phyloP scores from a whole-genome alignment of 2,329 filamentous ascomycete species.

The Phyllosticta ampelicida region DNA sequence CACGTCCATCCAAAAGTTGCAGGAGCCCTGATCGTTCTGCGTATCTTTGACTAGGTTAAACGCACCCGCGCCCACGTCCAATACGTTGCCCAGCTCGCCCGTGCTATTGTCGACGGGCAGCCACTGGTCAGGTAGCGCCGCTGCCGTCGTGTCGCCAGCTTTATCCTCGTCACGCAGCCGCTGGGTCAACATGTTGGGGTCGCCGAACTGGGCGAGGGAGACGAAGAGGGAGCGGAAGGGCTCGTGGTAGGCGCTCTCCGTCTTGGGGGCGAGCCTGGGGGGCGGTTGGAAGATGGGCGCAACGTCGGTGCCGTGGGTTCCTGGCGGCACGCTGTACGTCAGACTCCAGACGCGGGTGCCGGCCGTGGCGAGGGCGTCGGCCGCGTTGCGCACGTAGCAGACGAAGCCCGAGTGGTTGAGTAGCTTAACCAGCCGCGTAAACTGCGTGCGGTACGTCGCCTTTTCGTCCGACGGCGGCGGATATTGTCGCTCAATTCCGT shows the following conservation, averaged over 20 bases:
- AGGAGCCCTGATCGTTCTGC: background rate
- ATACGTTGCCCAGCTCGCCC: background rate
- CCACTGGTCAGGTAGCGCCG: background rate
- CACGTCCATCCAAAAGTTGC: slow-evolving; percentile 2
- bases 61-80: background rate
- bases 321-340: background rate
- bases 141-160: background rate
- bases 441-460: background rate
- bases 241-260: background rate
- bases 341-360: background rate
- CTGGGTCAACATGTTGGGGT: background rate
- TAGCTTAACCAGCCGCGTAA: background rate
- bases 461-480: background rate
- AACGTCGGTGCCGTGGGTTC: background rate
- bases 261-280: background rate
- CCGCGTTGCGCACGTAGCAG: background rate
- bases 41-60: background rate
- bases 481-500: background rate
- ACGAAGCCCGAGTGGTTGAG: background rate
- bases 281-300: background rate
- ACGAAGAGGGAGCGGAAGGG: background rate
- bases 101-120: background rate
- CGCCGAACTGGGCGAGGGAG: background rate
- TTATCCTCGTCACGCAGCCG: background rate
- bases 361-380: background rate